These are phyloP conservation scores for Alternaria tenuissima DNA, from an alignment of 2,329 filamentous ascomycete species.

Conservation along the genomic window DNA sequence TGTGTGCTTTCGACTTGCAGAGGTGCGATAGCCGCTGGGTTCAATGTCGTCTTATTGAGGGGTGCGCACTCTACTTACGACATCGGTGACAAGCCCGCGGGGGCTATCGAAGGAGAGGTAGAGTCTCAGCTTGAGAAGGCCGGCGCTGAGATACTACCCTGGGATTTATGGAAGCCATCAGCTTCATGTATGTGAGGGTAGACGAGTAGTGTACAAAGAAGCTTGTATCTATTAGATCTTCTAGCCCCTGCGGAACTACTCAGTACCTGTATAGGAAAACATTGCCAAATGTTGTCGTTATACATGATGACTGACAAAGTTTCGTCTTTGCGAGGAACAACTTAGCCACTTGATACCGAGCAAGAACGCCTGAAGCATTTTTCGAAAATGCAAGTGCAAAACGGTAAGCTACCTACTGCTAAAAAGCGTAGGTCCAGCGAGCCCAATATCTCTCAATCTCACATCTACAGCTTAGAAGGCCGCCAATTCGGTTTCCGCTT, in stretches of 20 bases:
- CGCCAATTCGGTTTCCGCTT: conserved; percentile 61
- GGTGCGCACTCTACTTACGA: neutral
- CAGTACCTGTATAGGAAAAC: too few species aligned
- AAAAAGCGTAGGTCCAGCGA: neutral
- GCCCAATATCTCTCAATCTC: neutral
- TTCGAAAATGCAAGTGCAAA: neutral
- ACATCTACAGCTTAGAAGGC: conserved; percentile 54
- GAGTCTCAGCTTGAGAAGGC: neutral
- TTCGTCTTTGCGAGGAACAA: neutral
- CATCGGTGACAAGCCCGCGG: neutral
- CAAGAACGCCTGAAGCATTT: neutral
- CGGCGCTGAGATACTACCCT: neutral
- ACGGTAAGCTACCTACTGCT: neutral
- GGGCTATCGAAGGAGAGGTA: neutral
- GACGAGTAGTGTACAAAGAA: neutral
- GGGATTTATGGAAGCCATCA: neutral
- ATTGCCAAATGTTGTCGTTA: too few species aligned
- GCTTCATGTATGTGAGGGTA: neutral
- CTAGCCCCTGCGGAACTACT: too few species aligned
- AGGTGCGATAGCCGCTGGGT: conserved; percentile 12
- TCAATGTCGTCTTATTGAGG: neutral
- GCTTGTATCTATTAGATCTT: too few species aligned
- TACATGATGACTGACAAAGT: neutral
- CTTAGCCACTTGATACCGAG: neutral
- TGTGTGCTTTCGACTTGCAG: conserved; percentile 21